Evolutionary conservation across 306 rosid genomes (phyloP), one percentile per base, ranked within the genome.

Genomic region (Urtica urens): DNA sequence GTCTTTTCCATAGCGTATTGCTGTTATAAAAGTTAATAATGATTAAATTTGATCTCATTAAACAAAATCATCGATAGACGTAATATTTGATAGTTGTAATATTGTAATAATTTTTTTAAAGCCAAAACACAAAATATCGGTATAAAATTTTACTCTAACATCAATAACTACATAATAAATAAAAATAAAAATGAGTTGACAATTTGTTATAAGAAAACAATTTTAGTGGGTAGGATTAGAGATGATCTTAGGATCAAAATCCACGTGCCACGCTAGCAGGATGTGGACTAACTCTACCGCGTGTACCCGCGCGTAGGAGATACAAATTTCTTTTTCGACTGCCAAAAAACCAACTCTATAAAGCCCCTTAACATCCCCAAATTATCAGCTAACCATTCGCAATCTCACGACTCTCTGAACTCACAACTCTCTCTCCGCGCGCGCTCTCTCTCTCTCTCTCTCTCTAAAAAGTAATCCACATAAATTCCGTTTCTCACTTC

Each of bases 311-410:
- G 54, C 7, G 11, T 28, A 39, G 6, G 40, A 10, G 33, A 4
- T 10, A 35, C 11, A 35, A 10, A 35, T 35, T 7, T 7, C 3
- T 51, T 1, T 24, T 17, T 51, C 13, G 34, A 21, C 27, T 31
- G 19, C 26, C 41, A 33, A 19, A 33, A 21, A 15, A 12, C 12
- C 16, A 51, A 48, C 33, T 34, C 44, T 51, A 51, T 51, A 51
- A 51, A 51, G 12, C 7, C 43, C 43, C 21, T 6, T 31, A 12
- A 16, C 29, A 12, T 11, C 28, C 44, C 57, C 1, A 22, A 51
- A 11, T 19, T 31, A 26, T 31, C 43, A 30, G 21, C 42, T 50
- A 40, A 12, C 55, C 55, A 20, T 50, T 12, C 4, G 26, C 38
- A 3, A 18, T 20, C 19, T 23, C 35, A 51, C 26, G 14, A 40